Base-by-base conservation (phyloP, 169 alveolate genomes). In the Toxoplasma gondii region DNA sequence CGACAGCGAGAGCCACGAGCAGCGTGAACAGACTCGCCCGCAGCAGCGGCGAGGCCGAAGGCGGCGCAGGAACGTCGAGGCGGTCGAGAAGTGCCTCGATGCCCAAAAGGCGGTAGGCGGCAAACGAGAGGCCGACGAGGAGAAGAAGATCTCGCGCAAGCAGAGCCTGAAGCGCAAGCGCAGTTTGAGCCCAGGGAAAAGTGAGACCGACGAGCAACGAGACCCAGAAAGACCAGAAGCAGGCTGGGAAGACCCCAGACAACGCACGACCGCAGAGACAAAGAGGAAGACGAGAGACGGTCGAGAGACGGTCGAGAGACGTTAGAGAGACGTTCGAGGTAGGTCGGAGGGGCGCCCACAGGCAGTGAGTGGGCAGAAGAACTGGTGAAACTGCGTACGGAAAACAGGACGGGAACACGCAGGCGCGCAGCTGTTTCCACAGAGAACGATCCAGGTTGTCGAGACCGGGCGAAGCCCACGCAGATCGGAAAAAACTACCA, bases 1-100 rank as follows among this genome's bases (percentile, higher is more conserved):
- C 39, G 45, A 91, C 87, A 92, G 92, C 44, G 31, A 92, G 58
- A 53, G 64, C 49, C 29, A 92, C 92, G 27, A 92, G 92, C 44
- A 92, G 80, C 69, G 92, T 86, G 45, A 92, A 87, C 88, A 54
- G 80, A 34, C 64, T 92, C 92, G 83, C 41, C 88, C 95, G 53
- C 80, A 84, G 88, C 45, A 84, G 39, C 54, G 58, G 88, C 95
- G 69, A 83, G 67, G 81, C 67, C 92, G 58, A 44, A 53, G 69
- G 84, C 80, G 38, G 92, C 94, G 64, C 58, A 80, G 38, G 43
- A 9, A 41, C 64, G 81, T 74, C 74, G 67, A 36, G 58, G 31
- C 45, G 58, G 49, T 36, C 74, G 92, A 29, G 87, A 43, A 39
- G 64, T 34, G 24, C 67, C 80, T 19, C 88, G 67, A 91, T 31